Evolutionary conservation across 2,329 filamentous ascomycete genomes (phyloP), one percentile per base, ranked within the genome.

Genomic region (Colletotrichum eremochloae): DNA sequence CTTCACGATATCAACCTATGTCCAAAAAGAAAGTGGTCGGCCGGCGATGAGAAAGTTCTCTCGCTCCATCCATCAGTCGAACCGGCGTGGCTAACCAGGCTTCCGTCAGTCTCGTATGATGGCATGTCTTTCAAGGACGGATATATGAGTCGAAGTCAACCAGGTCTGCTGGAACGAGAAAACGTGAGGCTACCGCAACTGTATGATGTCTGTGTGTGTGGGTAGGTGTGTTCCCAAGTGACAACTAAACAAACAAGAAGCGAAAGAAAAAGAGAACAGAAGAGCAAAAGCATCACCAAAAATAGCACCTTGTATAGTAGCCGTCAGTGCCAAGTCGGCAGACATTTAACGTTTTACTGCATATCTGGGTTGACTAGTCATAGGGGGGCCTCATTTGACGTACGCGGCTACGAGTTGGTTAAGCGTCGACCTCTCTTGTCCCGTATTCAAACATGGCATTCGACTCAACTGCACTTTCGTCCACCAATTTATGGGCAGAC

Each of bases 401-500:
- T 12, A 18, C 18, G 29, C 11, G 3, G n/a, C 2, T 20, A 8
- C 31, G 29, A 15, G 12, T 15, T 29, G 38, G 29, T 44, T 71
- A 71, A 2, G 42, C 67, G 18, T 73, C 68, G n/a, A 71, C 71
- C 50, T 71, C 71, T 38, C 67, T 67, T 42, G 63, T 67, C 14
- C 42, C 44, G 36, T 63, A 71, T 36, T 66, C 56, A 50, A 82
- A 79, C 78, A 82, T 78, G 24, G 75, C 75, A 62, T 82, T 82
- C 8, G 80, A 82, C 29, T 75, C 56, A n/a, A 78, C 77, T 1
- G 75, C 66, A 24, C 79, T 78, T 31, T 77, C 75, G 52, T 81
- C 77, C 8, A 76, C 73, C 77, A 82, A 75, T 75, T 82, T 82
- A 0, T 71, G 57, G 0, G 80, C 78, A 7, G 79, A 78, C 15